Evolutionary conservation across 2,329 filamentous ascomycete species (phyloP).

Genomic region (Teratosphaeria pseudoeucalypti): DNA sequence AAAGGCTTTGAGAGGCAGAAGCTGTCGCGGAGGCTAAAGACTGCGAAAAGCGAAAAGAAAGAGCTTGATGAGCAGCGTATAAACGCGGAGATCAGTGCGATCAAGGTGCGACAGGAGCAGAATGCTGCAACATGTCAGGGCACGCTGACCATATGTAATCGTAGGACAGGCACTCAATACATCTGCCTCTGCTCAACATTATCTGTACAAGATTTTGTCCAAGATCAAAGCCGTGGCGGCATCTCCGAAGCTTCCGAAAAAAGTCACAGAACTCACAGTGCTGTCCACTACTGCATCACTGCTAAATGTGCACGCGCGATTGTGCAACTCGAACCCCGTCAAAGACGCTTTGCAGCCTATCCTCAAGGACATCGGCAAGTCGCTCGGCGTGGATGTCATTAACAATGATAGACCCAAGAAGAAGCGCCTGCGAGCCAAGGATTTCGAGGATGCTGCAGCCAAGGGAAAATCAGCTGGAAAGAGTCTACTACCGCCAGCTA

Average conservation of each 20-base stretch:
- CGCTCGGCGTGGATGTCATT: constrained; percentile 24
- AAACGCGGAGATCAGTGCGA: constrained; percentile 49
- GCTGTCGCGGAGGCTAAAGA: constrained; percentile 51
- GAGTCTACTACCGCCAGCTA: constrained; percentile 3
- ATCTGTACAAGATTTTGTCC: constrained; percentile 46
- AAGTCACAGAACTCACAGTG: constrained; percentile 28
- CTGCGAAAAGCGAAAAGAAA: constrained; percentile 36
- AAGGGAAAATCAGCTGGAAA: constrained; percentile 6
- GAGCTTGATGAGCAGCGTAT: constrained; percentile 45
- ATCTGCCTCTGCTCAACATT: constrained; percentile 38
- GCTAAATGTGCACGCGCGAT: constrained; percentile 47
- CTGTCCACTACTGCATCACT: constrained; percentile 35
- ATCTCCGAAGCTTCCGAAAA: constrained; percentile 36
- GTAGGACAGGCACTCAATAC: constrained; percentile 40
- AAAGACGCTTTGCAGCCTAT: constrained; percentile 43
- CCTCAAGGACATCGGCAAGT: constrained; percentile 30
- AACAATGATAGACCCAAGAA: constrained; percentile 10
- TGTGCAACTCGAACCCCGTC: constrained; percentile 51
- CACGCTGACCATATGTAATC: constrained; percentile 4
- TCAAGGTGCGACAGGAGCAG: constrained; percentile 39
- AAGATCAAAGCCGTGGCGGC: constrained; percentile 49
- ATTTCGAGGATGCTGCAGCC: constrained; percentile 7
- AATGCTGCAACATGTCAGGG: neutral
- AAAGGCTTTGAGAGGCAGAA: constrained; percentile 74
- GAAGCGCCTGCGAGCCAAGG: constrained; percentile 19